Evolutionary conservation across 192 early-diverging fungal genomes (phyloP), one percentile per base, ranked within the genome.

Genomic region (Gaertneriomyces semiglobifer): DNA sequence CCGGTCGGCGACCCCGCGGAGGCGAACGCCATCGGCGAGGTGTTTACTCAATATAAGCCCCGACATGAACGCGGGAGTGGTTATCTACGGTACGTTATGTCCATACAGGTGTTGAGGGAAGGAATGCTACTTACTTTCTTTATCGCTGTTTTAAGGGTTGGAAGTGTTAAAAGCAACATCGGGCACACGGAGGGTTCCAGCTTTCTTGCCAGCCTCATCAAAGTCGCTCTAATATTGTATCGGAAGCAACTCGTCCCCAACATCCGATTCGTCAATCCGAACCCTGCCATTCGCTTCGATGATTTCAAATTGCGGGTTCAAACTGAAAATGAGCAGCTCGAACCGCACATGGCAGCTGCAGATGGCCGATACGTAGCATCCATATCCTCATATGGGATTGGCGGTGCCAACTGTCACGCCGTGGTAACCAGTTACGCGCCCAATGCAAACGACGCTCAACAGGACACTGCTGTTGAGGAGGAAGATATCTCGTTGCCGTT

Each of bases 1-100:
- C 41, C 25, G 4, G 71, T 75, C 18, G 74, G 74, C 46, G 74
- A 75, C 41, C 74, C 72, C 40, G 76, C 76, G 43, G 74, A 75
- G 52, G 53, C 51, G 39, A 76, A 75, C 44, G 73, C 74, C 42
- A 50, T 54, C 18, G 73, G 68, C 6, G 8, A 38, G 11, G 20
- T 75, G 16, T 68, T 75, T 38, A 33, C 56, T 8, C 65, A 52
- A 54, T 33, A 33, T 33, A 33, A 33, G 25, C 2, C 25, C 2
- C 25, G 25, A 1, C 42, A 43, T 50, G 51, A 60, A 16, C 25
- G 16, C 10, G 10, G 76, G 20, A 20, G 6, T n/a, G 50, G 20
- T 52, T 18, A 18, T 6, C 50, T 52, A 6, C n/a, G 50, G 50
- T 52, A 6, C 5, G 50, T 52, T 50, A 1, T 50, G 16, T 50